These are phyloP conservation scores for Hypoxylon fragiforme DNA, from an alignment of 495 filamentous ascomycete species.

Conservation along the genomic window DNA sequence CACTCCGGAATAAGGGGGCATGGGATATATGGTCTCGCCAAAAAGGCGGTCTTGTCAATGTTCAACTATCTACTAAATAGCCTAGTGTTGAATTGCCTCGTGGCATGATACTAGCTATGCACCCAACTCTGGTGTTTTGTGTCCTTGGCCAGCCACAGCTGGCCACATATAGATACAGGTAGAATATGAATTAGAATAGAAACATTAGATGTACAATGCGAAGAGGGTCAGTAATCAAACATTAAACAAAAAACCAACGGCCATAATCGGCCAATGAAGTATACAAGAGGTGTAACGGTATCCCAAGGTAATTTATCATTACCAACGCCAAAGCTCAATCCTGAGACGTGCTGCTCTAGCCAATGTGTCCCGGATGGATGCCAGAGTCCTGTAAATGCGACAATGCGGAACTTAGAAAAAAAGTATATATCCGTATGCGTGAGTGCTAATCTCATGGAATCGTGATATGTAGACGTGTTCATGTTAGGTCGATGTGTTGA, in stretches of 20 bases:
- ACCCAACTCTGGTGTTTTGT: slow-evolving; percentile 3
- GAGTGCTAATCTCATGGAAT: slow-evolving; percentile 18
- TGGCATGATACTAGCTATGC: slow-evolving; percentile 18
- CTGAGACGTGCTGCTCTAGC: slow-evolving; percentile 19
- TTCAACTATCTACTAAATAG: slow-evolving; percentile 15
- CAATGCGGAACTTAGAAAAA: slow-evolving; percentile 8
- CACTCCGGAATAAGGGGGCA: too few species aligned
- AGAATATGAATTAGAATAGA: slow-evolving; percentile 17
- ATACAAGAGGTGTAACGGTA: slow-evolving; percentile 21
- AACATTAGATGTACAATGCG: slow-evolving; percentile 24
- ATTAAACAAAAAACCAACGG: slow-evolving; percentile 20
- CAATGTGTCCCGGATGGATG: slow-evolving; percentile 19
- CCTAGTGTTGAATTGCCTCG: not conserved
- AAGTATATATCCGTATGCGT: slow-evolving; percentile 17
- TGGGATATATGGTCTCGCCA: too few species aligned
- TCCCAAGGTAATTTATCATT: slow-evolving; percentile 19
- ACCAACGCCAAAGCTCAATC: slow-evolving; percentile 26
- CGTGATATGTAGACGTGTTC: slow-evolving; percentile 12
- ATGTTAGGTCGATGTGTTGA: not conserved
- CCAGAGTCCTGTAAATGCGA: slow-evolving; percentile 36
- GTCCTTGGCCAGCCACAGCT: not conserved
- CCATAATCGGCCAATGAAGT: slow-evolving; percentile 6
- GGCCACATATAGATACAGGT: slow-evolving; percentile 28
- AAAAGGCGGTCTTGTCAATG: not conserved
- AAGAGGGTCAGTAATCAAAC: slow-evolving; percentile 7